Evolutionary conservation across 1,284 basidiomycete genomes (phyloP), one percentile per base, ranked within the genome.

Genomic region (Melanopsichium pennsylvanicum): DNA sequence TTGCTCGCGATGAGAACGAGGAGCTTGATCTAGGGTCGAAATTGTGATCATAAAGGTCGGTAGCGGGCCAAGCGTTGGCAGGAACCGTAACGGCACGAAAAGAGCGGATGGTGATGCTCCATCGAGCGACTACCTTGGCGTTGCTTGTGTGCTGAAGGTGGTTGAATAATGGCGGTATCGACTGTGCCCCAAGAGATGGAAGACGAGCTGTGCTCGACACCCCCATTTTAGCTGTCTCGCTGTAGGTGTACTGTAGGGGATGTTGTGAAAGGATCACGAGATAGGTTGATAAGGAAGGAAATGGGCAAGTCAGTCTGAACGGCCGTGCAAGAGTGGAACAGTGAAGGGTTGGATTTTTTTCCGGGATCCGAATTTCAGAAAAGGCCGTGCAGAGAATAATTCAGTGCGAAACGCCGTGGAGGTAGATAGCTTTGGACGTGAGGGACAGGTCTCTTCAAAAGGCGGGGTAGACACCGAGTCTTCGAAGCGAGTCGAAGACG

Each of bases 91-190:
- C 57, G 16, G 68, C 68, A n/a, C 68, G 61, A 27, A 70, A 70
- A n/a, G 68, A 70, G 36, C 68, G 68, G 39, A 70, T 64, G 42
- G 61, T 70, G 57, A 70, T 58, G 49, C 54, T 64, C 68, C 68
- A 70, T 21, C 68, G 47, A 27, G 68, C 41, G 1, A 61, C 58
- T 7, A 70, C 61, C 15, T 58, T 64, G 32, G 68, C 68, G 35
- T 60, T 66, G 11, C 57, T 58, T 0, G 61, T 47, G 32, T 56
- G 39, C 43, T 70, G 68, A 0, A 70, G 68, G 26, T 70, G 68
- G 31, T 37, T 66, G 47, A 70, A 70, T 26, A 70, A 58, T 6
- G 62, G 57, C 4, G 61, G 68, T 15, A 70, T 70, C 15, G 68
- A 70, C 23, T 70, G 68, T 9, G 68, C 68, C 2, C 62, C 58